phyloP scores from a whole-genome alignment of 2,329 filamentous ascomycete genomes.

The Fonsecaea pugnacius region DNA sequence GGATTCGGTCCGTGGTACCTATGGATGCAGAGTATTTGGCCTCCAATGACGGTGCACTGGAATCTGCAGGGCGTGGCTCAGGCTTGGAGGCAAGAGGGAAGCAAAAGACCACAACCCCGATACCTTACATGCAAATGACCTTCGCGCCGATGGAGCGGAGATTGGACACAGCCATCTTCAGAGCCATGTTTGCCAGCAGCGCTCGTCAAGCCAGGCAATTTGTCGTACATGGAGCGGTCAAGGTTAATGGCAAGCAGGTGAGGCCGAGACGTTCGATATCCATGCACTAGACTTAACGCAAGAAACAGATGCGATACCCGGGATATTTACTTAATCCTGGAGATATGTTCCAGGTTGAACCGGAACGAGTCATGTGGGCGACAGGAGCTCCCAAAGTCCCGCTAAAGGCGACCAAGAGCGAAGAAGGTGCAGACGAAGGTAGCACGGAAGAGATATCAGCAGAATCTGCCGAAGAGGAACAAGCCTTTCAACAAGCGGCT shows the following conservation, averaged over 20 bases:
- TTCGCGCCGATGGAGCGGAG: slow-evolving; percentile 89
- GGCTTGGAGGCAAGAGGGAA: slow-evolving; percentile 56
- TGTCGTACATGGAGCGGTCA: slow-evolving; percentile 88
- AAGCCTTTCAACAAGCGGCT: slow-evolving; percentile 19
- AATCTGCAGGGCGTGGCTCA: slow-evolving; percentile 81
- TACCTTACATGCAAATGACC: slow-evolving; percentile 93
- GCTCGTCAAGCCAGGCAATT: slow-evolving; percentile 91
- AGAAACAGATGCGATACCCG: slow-evolving; percentile 82
- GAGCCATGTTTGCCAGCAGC: slow-evolving; percentile 92
- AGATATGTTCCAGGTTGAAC: slow-evolving; percentile 96
- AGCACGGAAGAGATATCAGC: slow-evolving; percentile 31
- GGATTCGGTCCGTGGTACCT: slow-evolving; percentile 78
- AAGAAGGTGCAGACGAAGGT: slow-evolving; percentile 31
- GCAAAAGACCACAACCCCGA: slow-evolving; percentile 35
- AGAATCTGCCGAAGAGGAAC: slow-evolving; percentile 31
- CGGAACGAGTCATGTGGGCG: slow-evolving; percentile 83
- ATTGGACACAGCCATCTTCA: slow-evolving; percentile 91
- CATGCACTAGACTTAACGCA: slow-evolving; percentile 17
- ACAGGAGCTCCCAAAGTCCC: slow-evolving; percentile 72
- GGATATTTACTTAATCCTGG: slow-evolving; percentile 95
- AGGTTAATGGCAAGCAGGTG: slow-evolving; percentile 95
- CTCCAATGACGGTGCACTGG: slow-evolving; percentile 76
- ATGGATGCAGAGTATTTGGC: slow-evolving; percentile 85
- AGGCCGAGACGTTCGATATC: slow-evolving; percentile 30
- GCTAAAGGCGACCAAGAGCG: slow-evolving; percentile 40